Evolutionary conservation across 1,284 basidiomycete species (phyloP).

Genomic region (Sparassis latifolia): DNA sequence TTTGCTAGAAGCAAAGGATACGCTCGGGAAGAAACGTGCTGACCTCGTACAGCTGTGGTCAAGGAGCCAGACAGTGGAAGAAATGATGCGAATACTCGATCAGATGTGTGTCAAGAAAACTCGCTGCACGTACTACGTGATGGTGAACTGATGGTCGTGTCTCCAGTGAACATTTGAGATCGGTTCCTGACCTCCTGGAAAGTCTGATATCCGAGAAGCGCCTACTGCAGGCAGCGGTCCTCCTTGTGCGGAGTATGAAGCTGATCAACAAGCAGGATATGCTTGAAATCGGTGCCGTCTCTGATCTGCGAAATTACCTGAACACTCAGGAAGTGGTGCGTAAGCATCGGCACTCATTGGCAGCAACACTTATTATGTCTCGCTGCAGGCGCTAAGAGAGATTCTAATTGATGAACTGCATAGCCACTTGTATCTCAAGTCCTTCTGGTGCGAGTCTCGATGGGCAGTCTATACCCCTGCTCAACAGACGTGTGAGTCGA

Average conservation of each 20-base stretch:
- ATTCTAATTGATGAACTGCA: slow-evolving; percentile 96
- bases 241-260: slow-evolving; percentile 87
- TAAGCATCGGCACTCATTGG: neutral
- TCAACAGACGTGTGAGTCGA: slow-evolving; percentile 65
- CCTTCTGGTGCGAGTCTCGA: slow-evolving; percentile 90
- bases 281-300: slow-evolving; percentile 88
- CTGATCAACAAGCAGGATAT: slow-evolving; percentile 90
- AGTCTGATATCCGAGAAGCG: slow-evolving; percentile 95
- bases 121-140: slow-evolving; percentile 1
- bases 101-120: slow-evolving; percentile 64
- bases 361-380: neutral
- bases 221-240: slow-evolving; percentile 82
- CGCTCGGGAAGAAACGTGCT: slow-evolving; percentile 69
- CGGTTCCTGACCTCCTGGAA: slow-evolving; percentile 89
- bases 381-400: slow-evolving; percentile 72
- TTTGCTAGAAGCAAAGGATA: slow-evolving; percentile 77
- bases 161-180: slow-evolving; percentile 80
- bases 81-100: slow-evolving; percentile 87
- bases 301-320: slow-evolving; percentile 86
- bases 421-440: slow-evolving; percentile 96
- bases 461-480: slow-evolving; percentile 85
- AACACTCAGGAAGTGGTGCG: slow-evolving; percentile 81
- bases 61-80: slow-evolving; percentile 77
- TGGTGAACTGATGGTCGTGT: slow-evolving; percentile 3
- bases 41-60: slow-evolving; percentile 86